Conservation (phyloP, 768 basidiomycete species). For the Porpolomopsis calyptriformis region DNA sequence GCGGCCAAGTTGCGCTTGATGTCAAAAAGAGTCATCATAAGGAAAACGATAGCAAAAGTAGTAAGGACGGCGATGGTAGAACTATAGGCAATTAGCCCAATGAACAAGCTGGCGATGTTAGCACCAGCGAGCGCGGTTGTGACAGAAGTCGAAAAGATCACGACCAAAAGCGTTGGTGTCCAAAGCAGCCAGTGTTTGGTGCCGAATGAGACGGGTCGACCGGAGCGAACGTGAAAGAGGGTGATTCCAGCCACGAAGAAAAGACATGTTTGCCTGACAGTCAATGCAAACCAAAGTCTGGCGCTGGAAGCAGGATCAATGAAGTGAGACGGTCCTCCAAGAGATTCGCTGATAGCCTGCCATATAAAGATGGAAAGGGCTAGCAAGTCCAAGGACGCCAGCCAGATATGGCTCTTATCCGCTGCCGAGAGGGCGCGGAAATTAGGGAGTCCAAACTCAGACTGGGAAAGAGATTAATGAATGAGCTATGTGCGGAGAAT, state of each 20-base stretch:
- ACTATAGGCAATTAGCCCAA: constrained; percentile 52
- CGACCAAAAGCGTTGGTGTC: constrained; percentile 49
- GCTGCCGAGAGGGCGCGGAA: constrained; percentile 55
- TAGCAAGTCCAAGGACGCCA: constrained; percentile 55
- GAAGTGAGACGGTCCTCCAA: constrained; percentile 34
- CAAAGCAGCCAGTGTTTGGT: constrained; percentile 65
- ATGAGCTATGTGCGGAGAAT: constrained; percentile 8
- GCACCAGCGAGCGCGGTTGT: constrained; percentile 48
- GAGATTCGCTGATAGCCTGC: constrained; percentile 48
- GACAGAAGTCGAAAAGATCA: constrained; percentile 44
- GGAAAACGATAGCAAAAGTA: constrained; percentile 43
- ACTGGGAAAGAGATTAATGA: constrained; percentile 29
- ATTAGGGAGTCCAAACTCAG: constrained; percentile 66
- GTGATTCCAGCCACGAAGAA: constrained; percentile 50
- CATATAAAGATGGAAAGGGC: constrained; percentile 56
- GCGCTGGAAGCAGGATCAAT: constrained; percentile 43
- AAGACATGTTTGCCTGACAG: constrained; percentile 58
- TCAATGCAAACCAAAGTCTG: constrained; percentile 60
- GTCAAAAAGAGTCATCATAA: constrained; percentile 50
- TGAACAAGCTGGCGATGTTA: constrained; percentile 43
- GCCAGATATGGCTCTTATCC: constrained; percentile 65
- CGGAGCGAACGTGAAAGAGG: constrained; percentile 60
- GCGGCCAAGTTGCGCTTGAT: constrained; percentile 56
- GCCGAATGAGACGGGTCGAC: constrained; percentile 59
- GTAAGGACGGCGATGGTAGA: constrained; percentile 40